These are phyloP conservation scores for Sporisorium iseilematis-ciliati DNA, from an alignment of 1,284 basidiomycete genomes.

Conservation along the genomic window DNA sequence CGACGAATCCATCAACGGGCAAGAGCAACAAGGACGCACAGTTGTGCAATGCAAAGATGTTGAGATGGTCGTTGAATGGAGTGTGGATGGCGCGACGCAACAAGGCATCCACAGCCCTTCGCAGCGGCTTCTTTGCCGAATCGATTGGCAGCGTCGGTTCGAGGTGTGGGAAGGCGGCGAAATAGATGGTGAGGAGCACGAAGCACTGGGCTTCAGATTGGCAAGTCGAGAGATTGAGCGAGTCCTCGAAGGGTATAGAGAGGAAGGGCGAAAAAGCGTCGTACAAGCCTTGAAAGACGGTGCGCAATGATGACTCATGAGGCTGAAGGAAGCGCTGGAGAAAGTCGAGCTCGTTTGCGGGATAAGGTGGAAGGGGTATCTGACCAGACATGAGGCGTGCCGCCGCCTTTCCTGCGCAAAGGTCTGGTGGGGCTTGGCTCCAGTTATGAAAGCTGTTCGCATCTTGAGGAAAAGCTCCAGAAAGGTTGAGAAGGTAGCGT, in stretches of 20 bases:
- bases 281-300: slow-evolving; percentile 44
- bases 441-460: slow-evolving; percentile 5
- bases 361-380: slow-evolving; percentile 2
- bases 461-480: slow-evolving; percentile 20
- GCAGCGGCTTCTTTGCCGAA: slow-evolving; percentile 15
- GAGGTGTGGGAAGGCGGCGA: slow-evolving; percentile 38
- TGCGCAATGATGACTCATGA: slow-evolving; percentile 22
- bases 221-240: slow-evolving; percentile 24
- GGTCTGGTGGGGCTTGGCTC: slow-evolving; percentile 24
- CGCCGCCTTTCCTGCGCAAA: slow-evolving; percentile 38
- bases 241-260: slow-evolving; percentile 33
- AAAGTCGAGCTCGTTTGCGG: slow-evolving; percentile 25
- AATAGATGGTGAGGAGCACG: slow-evolving; percentile 37
- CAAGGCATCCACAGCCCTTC: slow-evolving; percentile 35
- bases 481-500: slow-evolving; percentile 25
- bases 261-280: slow-evolving; percentile 42
- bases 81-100: slow-evolving; percentile 37
- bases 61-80: slow-evolving; percentile 32
- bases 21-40: slow-evolving; percentile 42
- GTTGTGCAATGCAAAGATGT: slow-evolving; percentile 44
- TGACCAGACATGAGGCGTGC: slow-evolving; percentile 35
- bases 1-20: slow-evolving; percentile 39
- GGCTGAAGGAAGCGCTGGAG: slow-evolving; percentile 23
- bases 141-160: slow-evolving; percentile 21
- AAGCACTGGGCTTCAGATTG: slow-evolving; percentile 37